phyloP scores from a whole-genome alignment of 306 rosid species.

The Alnus rubra region DNA sequence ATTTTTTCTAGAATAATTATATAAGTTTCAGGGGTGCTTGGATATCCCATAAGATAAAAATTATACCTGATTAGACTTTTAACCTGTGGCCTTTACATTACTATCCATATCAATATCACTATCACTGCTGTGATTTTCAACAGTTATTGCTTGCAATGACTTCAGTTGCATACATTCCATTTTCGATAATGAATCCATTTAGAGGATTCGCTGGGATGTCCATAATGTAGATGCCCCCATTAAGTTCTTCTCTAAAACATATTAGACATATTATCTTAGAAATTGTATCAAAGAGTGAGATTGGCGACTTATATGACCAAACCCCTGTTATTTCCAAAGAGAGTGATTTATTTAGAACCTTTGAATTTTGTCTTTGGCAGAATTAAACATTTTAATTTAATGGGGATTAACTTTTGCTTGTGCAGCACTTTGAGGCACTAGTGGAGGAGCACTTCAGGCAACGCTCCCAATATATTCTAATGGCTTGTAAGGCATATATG shows the following conservation, averaged over 20 bases:
- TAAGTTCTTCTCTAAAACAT: neutral
- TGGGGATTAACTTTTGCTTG: conserved; percentile 16
- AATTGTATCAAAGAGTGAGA: neutral
- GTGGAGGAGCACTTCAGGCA: conserved; percentile 74
- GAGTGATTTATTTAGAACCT: neutral
- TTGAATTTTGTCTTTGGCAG: conserved; percentile 2
- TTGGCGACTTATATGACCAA: neutral
- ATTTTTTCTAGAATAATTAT: neutral
- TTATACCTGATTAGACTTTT: neutral
- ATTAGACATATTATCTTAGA: neutral
- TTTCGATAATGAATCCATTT: neutral
- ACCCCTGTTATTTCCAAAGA: neutral
- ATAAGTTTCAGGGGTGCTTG: neutral
- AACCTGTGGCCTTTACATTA: neutral
- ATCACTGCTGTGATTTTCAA: neutral
- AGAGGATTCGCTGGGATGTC: neutral
- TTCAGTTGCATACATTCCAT: neutral
- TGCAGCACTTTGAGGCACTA: conserved; percentile 83
- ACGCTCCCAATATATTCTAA: conserved; percentile 53
- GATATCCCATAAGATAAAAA: neutral
- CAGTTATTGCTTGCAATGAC: neutral
- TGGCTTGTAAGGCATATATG: conserved; percentile 72
- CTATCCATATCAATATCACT: neutral
- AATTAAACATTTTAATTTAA: conserved; percentile 16
- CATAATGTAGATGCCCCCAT: neutral